Percentiles rank a stretch among this genome's conserved stretches.
Evolutionary conservation across 495 filamentous ascomycete genomes (phyloP).

Genomic region (Neurospora intermedia): DNA sequence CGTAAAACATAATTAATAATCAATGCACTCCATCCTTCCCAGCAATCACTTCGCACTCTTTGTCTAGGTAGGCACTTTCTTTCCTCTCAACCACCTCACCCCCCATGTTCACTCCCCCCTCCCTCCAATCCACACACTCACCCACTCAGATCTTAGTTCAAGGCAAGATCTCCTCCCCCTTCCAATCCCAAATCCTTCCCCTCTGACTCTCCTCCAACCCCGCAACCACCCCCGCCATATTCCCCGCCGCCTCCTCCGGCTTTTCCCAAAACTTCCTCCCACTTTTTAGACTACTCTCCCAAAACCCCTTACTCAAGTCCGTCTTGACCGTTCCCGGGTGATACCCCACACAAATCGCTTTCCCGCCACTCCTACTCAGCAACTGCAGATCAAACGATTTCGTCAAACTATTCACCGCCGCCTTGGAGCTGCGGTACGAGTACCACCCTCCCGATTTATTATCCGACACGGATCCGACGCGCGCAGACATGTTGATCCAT

Average conservation of each 20-base stretch:
- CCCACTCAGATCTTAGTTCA: constrained; percentile 17
- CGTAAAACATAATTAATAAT: too few relatives aligned
- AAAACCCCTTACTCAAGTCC: constrained; percentile 61
- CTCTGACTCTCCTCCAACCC: constrained; percentile 39
- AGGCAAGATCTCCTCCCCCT: constrained; percentile 57
- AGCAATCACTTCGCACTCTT: too few relatives aligned
- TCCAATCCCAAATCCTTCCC: constrained; percentile 70
- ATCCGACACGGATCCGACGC: constrained; percentile 64
- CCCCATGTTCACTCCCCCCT: too few relatives aligned
- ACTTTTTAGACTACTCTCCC: constrained; percentile 41
- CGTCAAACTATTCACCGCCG: constrained; percentile 56
- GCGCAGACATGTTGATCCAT: constrained; percentile 61
- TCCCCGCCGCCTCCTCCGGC: constrained; percentile 48
- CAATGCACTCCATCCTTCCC: too few relatives aligned
- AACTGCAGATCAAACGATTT: constrained; percentile 68
- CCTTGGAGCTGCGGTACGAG: constrained; percentile 63
- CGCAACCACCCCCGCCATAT: constrained; percentile 46
- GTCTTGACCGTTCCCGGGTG: constrained; percentile 81
- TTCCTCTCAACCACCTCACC: too few relatives aligned
- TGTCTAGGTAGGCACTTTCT: too few relatives aligned
- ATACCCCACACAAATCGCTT: constrained; percentile 56
- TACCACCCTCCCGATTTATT: constrained; percentile 66
- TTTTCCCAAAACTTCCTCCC: constrained; percentile 46
- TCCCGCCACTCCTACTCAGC: constrained; percentile 37
- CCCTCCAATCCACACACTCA: too few relatives aligned